Conservation (phyloP, 192 early-diverging fungal genomes). For the Coemansia sp. region DNA sequence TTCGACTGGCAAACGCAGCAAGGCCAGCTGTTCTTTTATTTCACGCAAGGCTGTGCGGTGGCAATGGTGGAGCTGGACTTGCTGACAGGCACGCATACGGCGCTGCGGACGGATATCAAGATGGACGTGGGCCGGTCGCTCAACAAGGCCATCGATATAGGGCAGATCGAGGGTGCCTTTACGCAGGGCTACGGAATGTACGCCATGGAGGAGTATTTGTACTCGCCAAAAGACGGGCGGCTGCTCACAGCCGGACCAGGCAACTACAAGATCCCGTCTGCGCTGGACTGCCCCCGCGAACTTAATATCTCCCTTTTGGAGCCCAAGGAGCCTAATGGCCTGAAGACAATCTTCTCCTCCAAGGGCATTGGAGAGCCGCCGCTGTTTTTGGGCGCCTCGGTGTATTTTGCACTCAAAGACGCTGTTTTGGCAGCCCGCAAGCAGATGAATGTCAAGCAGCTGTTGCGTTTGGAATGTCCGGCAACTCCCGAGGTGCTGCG, state of each 20-base stretch:
- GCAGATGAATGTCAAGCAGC: constrained; percentile 14
- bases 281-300: constrained; percentile 78
- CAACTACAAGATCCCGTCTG: constrained; percentile 85
- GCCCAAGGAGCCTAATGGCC: constrained; percentile 49
- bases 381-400: constrained; percentile 74
- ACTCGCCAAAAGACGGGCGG: constrained; percentile 67
- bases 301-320: constrained; percentile 70
- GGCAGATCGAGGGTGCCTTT: constrained; percentile 89
- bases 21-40: constrained; percentile 76
- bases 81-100: constrained; percentile 76
- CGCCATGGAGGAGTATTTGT: constrained; percentile 79
- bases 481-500: constrained; percentile 78
- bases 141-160: constrained; percentile 85
- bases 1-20: constrained; percentile 70
- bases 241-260: constrained; percentile 80
- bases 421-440: constrained; percentile 72
- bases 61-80: constrained; percentile 85
- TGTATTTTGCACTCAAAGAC: constrained; percentile 76
- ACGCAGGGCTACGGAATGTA: constrained; percentile 82
- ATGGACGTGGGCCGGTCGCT: constrained; percentile 86
- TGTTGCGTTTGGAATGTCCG: constrained; percentile 66
- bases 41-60: constrained; percentile 76
- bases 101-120: constrained; percentile 68
- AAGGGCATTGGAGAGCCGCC: constrained; percentile 90
- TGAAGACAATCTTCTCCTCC: constrained; percentile 74